Evolutionary conservation across 2,329 filamentous ascomycete genomes (phyloP), one percentile per base, ranked within the genome.

Genomic region (Alternaria tenuissima): DNA sequence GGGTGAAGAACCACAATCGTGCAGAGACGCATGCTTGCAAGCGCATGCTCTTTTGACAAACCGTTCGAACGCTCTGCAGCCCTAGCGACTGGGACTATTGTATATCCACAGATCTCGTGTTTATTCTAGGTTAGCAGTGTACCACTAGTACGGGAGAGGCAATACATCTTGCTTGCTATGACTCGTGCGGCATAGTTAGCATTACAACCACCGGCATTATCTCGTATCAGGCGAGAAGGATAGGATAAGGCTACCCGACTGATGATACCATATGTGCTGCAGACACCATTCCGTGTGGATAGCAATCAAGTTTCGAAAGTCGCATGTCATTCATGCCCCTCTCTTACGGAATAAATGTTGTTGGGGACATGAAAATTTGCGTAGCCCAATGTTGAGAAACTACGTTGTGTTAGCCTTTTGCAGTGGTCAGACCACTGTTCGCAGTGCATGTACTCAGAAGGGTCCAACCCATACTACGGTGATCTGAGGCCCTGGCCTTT

Each of bases 41-140:
- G 57, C 57, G 52, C 43, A 55, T 59, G 28, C 12, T 26, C 14
- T 48, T 20, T 46, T 24, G 42, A 48, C 11, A 24, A 42, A 12
- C 28, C 22, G 38, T 22, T 30, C 16, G 43, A 38, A 30, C 20
- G 16, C 38, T 55, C 41, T 30, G 30, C 34, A 26, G 36, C 51
- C 11, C 38, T 49, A 59, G 43, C 43, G 34, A 39, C 30, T n/a
- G n/a, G n/a, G 22, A 59, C 36, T 59, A 59, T 59, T 55, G 57
- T 34, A 42, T 55, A 32, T 55, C 43, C 38, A 55, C 52, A 59
- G 43, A 55, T 43, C 26, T 41, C 32, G 43, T 52, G 44, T 20
- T 46, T 28, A 9, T 36, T 42, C 39, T 5, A 18, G 38, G 57
- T 43, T 59, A 59, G 57, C 36, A 30, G 38, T 16, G 22, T 12